Evolutionary conservation across 805 yeast species (phyloP).

Genomic region (Lipomyces japonicus): DNA sequence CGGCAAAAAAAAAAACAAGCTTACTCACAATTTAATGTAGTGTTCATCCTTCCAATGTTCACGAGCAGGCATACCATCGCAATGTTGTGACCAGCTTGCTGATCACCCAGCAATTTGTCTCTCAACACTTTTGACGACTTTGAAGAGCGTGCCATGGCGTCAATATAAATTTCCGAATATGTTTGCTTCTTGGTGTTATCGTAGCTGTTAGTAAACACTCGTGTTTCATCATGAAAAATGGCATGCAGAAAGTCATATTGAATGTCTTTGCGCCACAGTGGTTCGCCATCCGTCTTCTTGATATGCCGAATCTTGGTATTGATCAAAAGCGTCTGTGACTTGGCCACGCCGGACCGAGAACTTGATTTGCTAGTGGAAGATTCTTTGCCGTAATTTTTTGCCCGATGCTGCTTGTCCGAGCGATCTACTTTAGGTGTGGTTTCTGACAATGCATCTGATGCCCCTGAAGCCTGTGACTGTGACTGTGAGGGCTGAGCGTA

Average conservation of each 20-base stretch:
- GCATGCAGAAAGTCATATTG: slow-evolving; percentile 72
- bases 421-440: no score
- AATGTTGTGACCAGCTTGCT: slow-evolving; percentile 60
- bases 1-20: neutral
- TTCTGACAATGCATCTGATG: no score
- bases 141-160: slow-evolving; percentile 75
- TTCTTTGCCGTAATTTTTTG: neutral
- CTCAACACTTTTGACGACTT: slow-evolving; percentile 79
- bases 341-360: slow-evolving; percentile 5
- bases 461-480: slow-evolving; percentile 6
- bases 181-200: slow-evolving; percentile 50
- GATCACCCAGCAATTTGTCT: slow-evolving; percentile 67
- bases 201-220: slow-evolving; percentile 55
- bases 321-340: slow-evolving; percentile 26
- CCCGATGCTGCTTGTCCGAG: neutral
- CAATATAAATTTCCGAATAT: slow-evolving; percentile 77
- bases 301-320: slow-evolving; percentile 43
- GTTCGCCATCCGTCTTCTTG: slow-evolving; percentile 89
- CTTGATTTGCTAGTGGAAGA: neutral
- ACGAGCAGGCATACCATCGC: slow-evolving; percentile 82
- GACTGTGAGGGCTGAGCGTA: slow-evolving; percentile 2
- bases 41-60: slow-evolving; percentile 89
- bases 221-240: slow-evolving; percentile 58
- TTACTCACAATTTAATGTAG: slow-evolving; percentile 64
- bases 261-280: slow-evolving; percentile 82